Conservation (phyloP, 1,284 basidiomycete species). For the Polyporus tsugae region DNA sequence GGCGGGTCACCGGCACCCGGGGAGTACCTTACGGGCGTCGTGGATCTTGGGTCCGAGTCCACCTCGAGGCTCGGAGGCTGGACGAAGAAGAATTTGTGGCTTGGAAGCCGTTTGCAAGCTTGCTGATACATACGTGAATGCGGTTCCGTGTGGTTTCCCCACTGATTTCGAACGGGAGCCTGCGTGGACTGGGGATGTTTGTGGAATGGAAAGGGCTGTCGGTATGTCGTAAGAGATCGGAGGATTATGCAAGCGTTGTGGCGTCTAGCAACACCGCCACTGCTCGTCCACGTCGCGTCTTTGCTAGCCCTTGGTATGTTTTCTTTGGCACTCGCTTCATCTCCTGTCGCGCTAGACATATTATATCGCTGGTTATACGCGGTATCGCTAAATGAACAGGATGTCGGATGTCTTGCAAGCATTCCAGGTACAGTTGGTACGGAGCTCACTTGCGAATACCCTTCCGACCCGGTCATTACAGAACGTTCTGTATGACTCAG, state of each 20-base stretch:
- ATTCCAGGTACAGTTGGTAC: not conserved
- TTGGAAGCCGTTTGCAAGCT: not conserved
- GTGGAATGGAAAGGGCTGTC: not conserved
- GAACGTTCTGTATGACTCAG: not conserved
- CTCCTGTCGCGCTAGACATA: not conserved
- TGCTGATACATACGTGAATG: not conserved
- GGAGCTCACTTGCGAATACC: not conserved
- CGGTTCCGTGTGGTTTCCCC: not conserved
- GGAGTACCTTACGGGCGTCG: too few relatives aligned
- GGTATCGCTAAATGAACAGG: not conserved
- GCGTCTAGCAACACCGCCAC: conserved; percentile 10
- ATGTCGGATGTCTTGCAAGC: not conserved
- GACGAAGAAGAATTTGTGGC: not conserved
- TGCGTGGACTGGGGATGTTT: not conserved
- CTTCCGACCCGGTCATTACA: not conserved
- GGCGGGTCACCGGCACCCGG: not conserved
- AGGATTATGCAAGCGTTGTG: conserved; percentile 23
- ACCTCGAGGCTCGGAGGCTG: not conserved
- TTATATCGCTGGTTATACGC: not conserved
- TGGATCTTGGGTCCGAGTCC: not conserved
- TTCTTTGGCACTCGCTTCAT: not conserved
- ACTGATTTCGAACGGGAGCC: not conserved
- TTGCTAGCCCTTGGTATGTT: not conserved
- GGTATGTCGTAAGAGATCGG: conserved; percentile 9
- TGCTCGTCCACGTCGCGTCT: not conserved